These are phyloP conservation scores for Eutreptiella sp. DNA, from an alignment of 208 protist species.

Conservation along the genomic window DNA sequence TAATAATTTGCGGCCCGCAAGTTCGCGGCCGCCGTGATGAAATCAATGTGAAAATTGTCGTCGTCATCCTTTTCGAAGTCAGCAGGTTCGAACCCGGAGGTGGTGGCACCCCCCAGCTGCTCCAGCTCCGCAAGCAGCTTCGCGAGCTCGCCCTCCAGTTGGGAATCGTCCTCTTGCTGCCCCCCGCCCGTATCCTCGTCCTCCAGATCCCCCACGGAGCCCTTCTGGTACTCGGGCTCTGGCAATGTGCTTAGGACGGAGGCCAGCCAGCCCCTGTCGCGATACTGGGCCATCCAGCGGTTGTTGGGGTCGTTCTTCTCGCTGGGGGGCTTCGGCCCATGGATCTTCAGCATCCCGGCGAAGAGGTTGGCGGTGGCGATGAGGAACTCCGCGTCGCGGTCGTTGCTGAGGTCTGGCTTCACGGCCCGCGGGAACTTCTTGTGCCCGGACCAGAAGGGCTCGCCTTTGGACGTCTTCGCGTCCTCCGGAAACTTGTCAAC, in stretches of 20 bases:
- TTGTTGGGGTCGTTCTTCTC: not conserved
- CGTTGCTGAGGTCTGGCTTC: constrained; percentile 32
- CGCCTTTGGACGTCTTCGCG: constrained; percentile 28
- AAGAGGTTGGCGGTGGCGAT: constrained; percentile 32
- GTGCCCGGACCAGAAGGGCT: constrained; percentile 46
- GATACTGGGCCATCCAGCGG: too few relatives aligned
- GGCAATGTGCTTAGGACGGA: too few relatives aligned
- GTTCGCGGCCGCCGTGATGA: constrained; percentile 38
- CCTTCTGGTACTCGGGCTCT: not conserved
- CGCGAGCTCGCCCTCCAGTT: not conserved
- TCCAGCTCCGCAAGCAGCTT: not conserved
- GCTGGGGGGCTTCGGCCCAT: constrained; percentile 13
- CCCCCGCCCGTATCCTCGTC: too few relatives aligned
- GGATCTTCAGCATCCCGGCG: constrained; percentile 37
- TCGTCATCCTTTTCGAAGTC: constrained; percentile 54
- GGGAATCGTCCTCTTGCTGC: not conserved
- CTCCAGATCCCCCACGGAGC: not conserved
- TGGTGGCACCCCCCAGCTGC: not conserved
- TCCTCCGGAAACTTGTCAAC: constrained; percentile 44
- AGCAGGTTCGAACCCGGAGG: constrained; percentile 5
- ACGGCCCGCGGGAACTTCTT: constrained; percentile 43
- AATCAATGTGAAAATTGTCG: constrained; percentile 47
- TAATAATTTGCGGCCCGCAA: constrained; percentile 35
- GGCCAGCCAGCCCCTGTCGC: too few relatives aligned
- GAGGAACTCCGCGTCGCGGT: constrained; percentile 41